Evolutionary conservation across 768 basidiomycete species (phyloP), one percentile per base, ranked within the genome.

Genomic region (Podaxis mareebaensis): DNA sequence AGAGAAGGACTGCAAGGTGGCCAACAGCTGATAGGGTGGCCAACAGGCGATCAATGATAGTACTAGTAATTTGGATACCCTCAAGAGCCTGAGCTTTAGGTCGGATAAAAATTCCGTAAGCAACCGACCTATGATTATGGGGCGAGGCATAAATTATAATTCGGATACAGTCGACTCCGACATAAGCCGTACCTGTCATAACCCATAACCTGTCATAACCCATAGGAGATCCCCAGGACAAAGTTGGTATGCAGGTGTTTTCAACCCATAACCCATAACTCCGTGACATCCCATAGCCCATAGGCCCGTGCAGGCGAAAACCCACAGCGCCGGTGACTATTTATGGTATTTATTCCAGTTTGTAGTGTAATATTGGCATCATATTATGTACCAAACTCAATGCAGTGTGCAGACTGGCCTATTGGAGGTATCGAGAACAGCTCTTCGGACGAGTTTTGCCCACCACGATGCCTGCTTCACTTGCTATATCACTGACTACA

Each of bases 171-270:
- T 42, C 40, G 40, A 42, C 11, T 17, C 40, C 15, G 40, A 10
- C 17, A 42, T 42, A 42, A 42, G 13, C 40, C 59, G 52, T 60
- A 60, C 30, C 49, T 30, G 26, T 17, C n/a, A n/a, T 6, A 52
- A 5, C 59, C 59, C 59, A 60, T 60, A 60, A 36, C 24, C 36
- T 24, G 26, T 39, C 12, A 51, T 48, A 60, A 51, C 46, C 59
- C 59, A 52, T 60, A 60, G 59, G 26, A 36, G 38, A 22, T 60
- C 26, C 28, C n/a, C 17, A 13, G 48, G 15, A 13, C 59, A 46
- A 51, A 60, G 17, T 28, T 51, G 48, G 49, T 60, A 13, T 11
- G 7, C 48, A 38, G 59, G 30, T 5, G 38, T 30, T 30, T 51
- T 33, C 28, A 26, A 5, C 10, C 36, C 46, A 51, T 28, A 6